Evolutionary conservation across 2,329 filamentous ascomycete species (phyloP), one percentile per base, ranked within the genome.

Genomic region (Neofusicoccum laricinum): DNA sequence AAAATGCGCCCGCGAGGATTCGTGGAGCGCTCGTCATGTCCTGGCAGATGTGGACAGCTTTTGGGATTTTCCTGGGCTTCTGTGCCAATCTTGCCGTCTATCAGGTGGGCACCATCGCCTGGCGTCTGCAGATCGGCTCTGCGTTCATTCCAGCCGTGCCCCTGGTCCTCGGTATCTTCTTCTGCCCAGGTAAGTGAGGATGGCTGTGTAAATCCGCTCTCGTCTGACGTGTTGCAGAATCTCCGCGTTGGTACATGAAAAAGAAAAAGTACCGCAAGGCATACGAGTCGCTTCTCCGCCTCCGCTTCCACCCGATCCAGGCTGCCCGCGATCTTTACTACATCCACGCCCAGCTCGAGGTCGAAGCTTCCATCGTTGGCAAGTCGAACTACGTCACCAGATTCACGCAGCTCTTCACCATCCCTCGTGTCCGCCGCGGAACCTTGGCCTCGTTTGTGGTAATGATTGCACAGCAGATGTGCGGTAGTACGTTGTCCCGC

Each of bases 1-100:
- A 93, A 75, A 90, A 86, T 64, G 85, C 88, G 0, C 90, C 90
- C 3, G 55, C 55, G 10, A 45, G 40, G 11, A 59, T 59, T n/a
- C 40, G 55, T 14, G 55, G 55, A 17, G 55, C 55, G 6, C 55
- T 59, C 2, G 55, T 59, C 40, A 82, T 81, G 78, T 73, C 72
- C 32, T 82, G 79, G 79, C 79, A 81, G 61, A 73, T 81, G 53
- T 79, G 76, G 75, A 76, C 74, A 0, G 73, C 75, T 1, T 77
- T 81, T 58, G 80, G 80, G 1, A 82, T 82, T 66, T 79, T 82
- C 69, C 71, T 82, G 0, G 79, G 79, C 3, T 77, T 72, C 19
- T 71, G 77, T 12, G 77, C 78, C 11, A 79, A 76, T 48, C 73
- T 81, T 11, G 76, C 70, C 1, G 77, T 81, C 48, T 67, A 78